Percentiles rank a stretch among this genome's conserved stretches.
Conservation (phyloP, 345 rosid species). For the Moringa oleifera region DNA sequence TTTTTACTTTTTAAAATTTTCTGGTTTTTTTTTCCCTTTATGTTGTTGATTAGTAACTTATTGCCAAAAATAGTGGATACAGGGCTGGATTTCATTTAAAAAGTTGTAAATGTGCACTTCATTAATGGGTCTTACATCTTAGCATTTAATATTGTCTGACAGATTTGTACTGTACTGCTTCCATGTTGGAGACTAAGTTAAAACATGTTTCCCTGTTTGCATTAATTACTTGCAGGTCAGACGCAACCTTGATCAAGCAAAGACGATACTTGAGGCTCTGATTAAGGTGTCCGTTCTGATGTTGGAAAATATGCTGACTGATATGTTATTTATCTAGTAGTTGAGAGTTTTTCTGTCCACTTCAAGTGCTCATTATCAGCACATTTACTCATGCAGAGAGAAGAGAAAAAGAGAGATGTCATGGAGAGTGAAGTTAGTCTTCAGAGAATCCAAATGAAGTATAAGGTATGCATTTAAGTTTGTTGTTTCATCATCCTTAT, state of each 20-base stretch:
- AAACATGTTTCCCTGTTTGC: neutral
- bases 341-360: neutral
- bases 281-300: conserved; percentile 62
- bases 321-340: neutral
- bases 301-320: neutral
- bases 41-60: neutral
- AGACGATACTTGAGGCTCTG: conserved; percentile 77
- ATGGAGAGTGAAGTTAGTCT: conserved; percentile 84
- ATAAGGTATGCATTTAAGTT: conserved; percentile 49
- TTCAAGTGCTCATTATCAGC: neutral
- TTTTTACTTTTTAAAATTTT: no score
- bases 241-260: conserved; percentile 96
- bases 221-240: conserved; percentile 51
- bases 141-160: neutral
- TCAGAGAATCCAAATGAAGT: conserved; percentile 85
- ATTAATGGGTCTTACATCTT: neutral
- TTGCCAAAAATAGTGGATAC: neutral
- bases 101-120: neutral
- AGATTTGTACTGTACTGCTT: neutral
- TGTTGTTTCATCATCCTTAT: conserved; percentile 3
- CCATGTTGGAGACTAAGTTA: neutral
- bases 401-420: conserved; percentile 90
- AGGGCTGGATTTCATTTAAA: neutral
- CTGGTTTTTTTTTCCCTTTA: no score
- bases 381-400: conserved; percentile 48